Evolutionary conservation across 345 rosid genomes (phyloP).

Genomic region (Kandelia obovata): DNA sequence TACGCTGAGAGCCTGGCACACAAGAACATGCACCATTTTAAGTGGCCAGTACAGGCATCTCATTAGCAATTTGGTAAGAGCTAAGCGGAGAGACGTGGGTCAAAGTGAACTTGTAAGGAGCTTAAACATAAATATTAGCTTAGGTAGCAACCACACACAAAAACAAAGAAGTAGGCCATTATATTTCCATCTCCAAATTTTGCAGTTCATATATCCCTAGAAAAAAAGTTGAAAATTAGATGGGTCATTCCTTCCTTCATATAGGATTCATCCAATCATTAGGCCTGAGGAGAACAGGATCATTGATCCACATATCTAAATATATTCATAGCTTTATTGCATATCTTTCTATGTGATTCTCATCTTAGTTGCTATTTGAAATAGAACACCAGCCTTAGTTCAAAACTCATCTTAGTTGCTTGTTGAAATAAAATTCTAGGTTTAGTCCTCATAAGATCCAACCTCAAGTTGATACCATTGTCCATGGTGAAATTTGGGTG

Average conservation of each 20-base stretch:
- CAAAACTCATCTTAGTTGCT: not conserved
- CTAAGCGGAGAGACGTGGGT: not conserved
- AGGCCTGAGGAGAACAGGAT: not conserved
- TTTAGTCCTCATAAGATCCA: not conserved
- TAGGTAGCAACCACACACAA: not conserved
- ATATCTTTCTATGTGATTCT: no score
- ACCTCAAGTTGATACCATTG: not conserved
- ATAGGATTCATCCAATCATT: not conserved
- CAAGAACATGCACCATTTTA: constrained; percentile 5
- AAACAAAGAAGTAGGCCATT: not conserved
- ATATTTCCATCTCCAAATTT: not conserved
- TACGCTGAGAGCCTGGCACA: constrained; percentile 39
- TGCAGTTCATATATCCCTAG: not conserved
- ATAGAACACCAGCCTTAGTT: not conserved
- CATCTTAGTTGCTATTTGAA: not conserved
- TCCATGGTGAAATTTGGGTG: not conserved
- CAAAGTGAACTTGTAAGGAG: not conserved
- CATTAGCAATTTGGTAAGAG: not conserved
- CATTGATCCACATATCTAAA: not conserved
- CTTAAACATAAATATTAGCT: not conserved
- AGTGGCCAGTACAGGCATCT: not conserved
- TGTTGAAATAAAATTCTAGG: not conserved
- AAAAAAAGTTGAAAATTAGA: not conserved
- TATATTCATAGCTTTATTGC: not conserved
- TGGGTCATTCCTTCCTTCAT: not conserved